A percentile compares a stretch with the other conserved stretches of the same genome.
phyloP scores from a whole-genome alignment of 1,284 basidiomycete genomes.

The Trametes pubescens region DNA sequence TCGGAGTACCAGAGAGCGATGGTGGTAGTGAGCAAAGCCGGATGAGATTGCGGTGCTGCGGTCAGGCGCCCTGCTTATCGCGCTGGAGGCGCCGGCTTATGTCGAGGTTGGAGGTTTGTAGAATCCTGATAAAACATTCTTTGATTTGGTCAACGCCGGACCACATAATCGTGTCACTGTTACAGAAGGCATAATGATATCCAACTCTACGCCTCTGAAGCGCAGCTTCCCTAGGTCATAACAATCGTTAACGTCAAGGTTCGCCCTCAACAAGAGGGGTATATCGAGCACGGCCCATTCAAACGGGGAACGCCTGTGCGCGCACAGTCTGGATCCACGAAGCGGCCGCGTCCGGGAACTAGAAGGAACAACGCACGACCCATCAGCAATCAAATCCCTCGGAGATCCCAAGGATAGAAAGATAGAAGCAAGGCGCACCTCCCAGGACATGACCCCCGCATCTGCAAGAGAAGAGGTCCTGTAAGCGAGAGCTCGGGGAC shows the following conservation, averaged over 20 bases:
- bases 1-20: neutral
- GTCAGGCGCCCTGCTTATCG: neutral
- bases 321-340: conserved; percentile 60
- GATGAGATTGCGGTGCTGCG: neutral
- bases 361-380: conserved; percentile 20
- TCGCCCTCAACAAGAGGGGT: neutral
- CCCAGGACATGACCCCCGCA: conserved; percentile 56
- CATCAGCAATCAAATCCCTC: conserved; percentile 9
- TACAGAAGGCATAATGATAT: conserved; percentile 12
- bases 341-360: conserved; percentile 54
- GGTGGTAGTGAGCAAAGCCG: neutral
- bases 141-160: neutral
- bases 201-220: conserved; percentile 6
- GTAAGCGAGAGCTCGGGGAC: conserved; percentile 2
- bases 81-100: neutral
- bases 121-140: neutral
- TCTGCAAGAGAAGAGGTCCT: conserved; percentile 41
- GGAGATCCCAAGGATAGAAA: neutral
- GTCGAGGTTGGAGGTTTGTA: neutral
- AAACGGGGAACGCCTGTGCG: conserved; percentile 50
- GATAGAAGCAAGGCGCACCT: conserved; percentile 32
- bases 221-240: conserved; percentile 12
- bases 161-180: neutral
- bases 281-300: neutral
- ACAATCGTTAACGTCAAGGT: neutral